These are phyloP conservation scores for Linum lewisii DNA, from an alignment of 345 rosid genomes.

Conservation along the genomic window DNA sequence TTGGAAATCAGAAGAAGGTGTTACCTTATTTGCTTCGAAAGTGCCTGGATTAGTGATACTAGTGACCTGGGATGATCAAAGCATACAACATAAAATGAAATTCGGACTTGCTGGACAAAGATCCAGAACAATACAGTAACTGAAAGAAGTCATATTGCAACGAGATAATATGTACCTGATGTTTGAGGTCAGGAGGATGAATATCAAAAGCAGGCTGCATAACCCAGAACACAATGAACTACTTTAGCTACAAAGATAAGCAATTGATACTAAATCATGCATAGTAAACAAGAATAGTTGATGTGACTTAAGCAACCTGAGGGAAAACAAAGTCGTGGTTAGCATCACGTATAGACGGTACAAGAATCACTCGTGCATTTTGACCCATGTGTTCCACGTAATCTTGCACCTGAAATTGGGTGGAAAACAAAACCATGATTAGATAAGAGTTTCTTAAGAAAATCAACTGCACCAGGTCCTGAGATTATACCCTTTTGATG, in stretches of 20 bases:
- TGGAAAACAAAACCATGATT: constrained; percentile 1
- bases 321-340: constrained; percentile 91
- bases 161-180: constrained; percentile 44
- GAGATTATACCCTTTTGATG: constrained; percentile 47
- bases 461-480: constrained; percentile 4
- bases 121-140: constrained; percentile 2
- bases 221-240: constrained; percentile 10
- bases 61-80: constrained; percentile 34
- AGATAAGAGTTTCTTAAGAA: not conserved
- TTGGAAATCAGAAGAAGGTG: too few species aligned
- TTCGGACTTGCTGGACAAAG: not conserved
- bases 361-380: constrained; percentile 48
- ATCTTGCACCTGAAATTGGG: constrained; percentile 63
- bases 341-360: constrained; percentile 85
- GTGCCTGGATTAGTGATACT: constrained; percentile 73
- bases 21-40: constrained; percentile 74
- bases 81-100: constrained; percentile 4
- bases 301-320: constrained; percentile 40
- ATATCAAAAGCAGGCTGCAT: constrained; percentile 77
- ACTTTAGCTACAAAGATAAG: constrained; percentile 7
- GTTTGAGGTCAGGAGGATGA: constrained; percentile 29
- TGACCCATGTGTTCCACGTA: constrained; percentile 67
- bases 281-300: not conserved
- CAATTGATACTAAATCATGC: not conserved
- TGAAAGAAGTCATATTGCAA: constrained; percentile 1